Evolutionary conservation across 371 early-diverging fungal species (phyloP), one percentile per base, ranked within the genome.

Genomic region (Mortierella sp.): DNA sequence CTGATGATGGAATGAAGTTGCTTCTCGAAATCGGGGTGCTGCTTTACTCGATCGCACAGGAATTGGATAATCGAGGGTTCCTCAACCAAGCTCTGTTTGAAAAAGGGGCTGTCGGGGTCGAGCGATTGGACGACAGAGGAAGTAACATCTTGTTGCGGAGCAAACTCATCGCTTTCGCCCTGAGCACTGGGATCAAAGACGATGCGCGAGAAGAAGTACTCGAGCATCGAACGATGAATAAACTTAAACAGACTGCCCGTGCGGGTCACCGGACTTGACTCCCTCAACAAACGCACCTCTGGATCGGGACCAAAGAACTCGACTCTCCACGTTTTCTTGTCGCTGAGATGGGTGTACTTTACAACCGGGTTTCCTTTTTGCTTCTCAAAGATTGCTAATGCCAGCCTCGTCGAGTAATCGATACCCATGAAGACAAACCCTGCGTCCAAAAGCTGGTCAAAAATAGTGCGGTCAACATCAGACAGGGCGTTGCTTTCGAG

Each of bases 1-100:
- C 73, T 55, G 13, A 78, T 42, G 31, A 63, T 3, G 0, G 16
- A 44, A 16, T 31, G 73, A 3, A 78, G 74, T 10, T 73, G 79
- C 14, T 50, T 24, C 74, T 68, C 52, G 68, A 78, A 74, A 3
- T 19, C n/a, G 2, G 31, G 26, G 8, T 58, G 26, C n/a, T 47
- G 47, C 48, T 77, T 42, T 1, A 76, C 71, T 4, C 77, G 54
- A 24, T 76, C 77, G 1, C 55, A 14, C 50, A 76, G 38, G 24
- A 71, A 77, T n/a, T 72, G 77, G 24, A 73, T 31, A 6, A 78
- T 55, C 9, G 79, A 73, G 1, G 65, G 52, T 26, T 78, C 79
- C 13, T 26, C 21, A 4, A 54, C 14, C 5, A 73, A 44, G 24
- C 24, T 63, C 6, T 31, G 42, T 26, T 31, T 28, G 10, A n/a